These are phyloP conservation scores for Gleditsia sinensis DNA, from an alignment of 306 rosid genomes.

Conservation along the genomic window DNA sequence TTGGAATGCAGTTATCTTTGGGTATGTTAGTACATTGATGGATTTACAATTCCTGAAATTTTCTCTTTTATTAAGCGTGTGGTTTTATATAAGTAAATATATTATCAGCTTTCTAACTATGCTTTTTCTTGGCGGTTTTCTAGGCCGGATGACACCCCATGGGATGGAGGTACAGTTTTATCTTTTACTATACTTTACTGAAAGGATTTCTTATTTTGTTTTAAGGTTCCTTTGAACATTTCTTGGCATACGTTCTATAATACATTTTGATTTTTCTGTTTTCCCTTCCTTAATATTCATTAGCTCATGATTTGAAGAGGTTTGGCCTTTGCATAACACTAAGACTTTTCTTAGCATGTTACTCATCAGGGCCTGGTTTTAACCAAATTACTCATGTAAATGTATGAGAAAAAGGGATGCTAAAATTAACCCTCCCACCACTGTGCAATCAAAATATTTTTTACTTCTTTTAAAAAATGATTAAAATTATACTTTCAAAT, in stretches of 20 bases:
- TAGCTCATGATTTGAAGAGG: not conserved
- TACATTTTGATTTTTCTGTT: too few species aligned
- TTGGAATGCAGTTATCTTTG: constrained; percentile 98
- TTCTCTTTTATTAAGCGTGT: not conserved
- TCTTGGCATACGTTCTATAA: not conserved
- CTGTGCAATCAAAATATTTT: not conserved
- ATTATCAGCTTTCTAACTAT: constrained; percentile 24
- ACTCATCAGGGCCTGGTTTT: too few species aligned
- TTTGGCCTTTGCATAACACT: not conserved
- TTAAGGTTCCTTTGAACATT: not conserved
- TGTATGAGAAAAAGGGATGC: not conserved
- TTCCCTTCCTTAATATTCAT: not conserved
- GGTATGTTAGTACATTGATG: constrained; percentile 50
- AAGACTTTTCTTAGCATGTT: too few species aligned
- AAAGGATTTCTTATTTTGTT: constrained; percentile 18
- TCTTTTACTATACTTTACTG: constrained; percentile 22
- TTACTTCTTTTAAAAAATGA: not conserved
- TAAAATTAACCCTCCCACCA: not conserved
- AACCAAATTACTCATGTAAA: not conserved
- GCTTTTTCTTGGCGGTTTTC: constrained; percentile 35
- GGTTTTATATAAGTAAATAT: constrained; percentile 25
- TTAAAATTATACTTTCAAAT: not conserved
- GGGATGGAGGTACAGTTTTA: constrained; percentile 91
- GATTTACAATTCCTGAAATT: not conserved
- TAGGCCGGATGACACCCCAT: constrained; percentile 98